Conservation (phyloP, 1,139 yeast species). For the Kodamaea alishanica region DNA sequence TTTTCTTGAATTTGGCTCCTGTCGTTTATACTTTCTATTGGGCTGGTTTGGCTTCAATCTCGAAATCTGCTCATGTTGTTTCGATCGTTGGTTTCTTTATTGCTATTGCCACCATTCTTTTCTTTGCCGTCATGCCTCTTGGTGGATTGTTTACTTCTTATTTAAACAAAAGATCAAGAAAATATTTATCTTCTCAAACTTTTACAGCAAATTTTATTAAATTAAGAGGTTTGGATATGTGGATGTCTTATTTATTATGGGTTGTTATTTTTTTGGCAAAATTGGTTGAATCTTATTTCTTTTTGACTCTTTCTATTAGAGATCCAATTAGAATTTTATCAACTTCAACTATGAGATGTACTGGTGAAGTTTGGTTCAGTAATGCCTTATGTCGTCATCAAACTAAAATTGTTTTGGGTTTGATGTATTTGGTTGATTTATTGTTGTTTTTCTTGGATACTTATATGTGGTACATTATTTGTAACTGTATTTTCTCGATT, state of each 20-base stretch:
- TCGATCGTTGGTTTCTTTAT: slow-evolving; percentile 88
- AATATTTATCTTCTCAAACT: slow-evolving; percentile 89
- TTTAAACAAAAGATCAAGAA: slow-evolving; percentile 83
- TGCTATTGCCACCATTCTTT: slow-evolving; percentile 76
- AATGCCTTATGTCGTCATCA: slow-evolving; percentile 74
- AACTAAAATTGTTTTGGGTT: slow-evolving; percentile 81
- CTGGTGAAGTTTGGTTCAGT: slow-evolving; percentile 90
- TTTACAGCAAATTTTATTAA: slow-evolving; percentile 89
- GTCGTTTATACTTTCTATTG: slow-evolving; percentile 82
- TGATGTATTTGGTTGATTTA: slow-evolving; percentile 90
- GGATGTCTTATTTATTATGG: slow-evolving; percentile 95
- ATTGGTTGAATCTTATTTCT: slow-evolving; percentile 85
- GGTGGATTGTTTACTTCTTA: slow-evolving; percentile 96
- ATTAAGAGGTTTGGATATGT: slow-evolving; percentile 86
- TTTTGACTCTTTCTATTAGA: slow-evolving; percentile 83
- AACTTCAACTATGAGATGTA: slow-evolving; percentile 47
- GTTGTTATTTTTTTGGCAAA: slow-evolving; percentile 83
- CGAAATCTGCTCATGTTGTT: slow-evolving; percentile 76
- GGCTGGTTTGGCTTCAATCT: slow-evolving; percentile 65
- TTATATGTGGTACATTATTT: slow-evolving; percentile 95
- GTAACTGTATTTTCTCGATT: slow-evolving; percentile 91
- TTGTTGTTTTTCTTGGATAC: slow-evolving; percentile 97
- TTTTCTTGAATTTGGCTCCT: slow-evolving; percentile 76
- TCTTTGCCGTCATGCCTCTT: slow-evolving; percentile 92
- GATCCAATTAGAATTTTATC: slow-evolving; percentile 82